Evolutionary conservation across 2,329 filamentous ascomycete species (phyloP), one percentile per base, ranked within the genome.

Genomic region (Sarocladiaceae sp.): DNA sequence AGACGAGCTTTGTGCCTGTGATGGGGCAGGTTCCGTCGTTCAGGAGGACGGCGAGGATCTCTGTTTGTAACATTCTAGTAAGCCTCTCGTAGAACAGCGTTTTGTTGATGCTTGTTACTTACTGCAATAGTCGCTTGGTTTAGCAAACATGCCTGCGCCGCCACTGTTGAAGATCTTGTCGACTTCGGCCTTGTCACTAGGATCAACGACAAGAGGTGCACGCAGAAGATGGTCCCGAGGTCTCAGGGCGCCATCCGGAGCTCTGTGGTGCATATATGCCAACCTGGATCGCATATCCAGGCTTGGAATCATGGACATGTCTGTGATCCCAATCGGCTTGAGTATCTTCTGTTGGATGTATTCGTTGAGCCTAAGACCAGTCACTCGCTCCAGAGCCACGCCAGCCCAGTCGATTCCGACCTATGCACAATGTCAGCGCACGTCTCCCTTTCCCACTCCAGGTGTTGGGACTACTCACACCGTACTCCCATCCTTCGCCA

Each of bases 1-100:
- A 68, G 6, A 89, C 71, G 28, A 89, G 75, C 50, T 72, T 70
- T 0, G 64, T 62, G 1, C 77, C 76, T 0, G 82, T 87, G 0
- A 59, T 71, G 0, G 85, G 80, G 29, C 76, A 82, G 0, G 70
- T 78, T 42, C 86, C 86, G 55, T 84, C 69, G 61, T 89, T 89
- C 23, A 88, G 67, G 2, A 90, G 67, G 0, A 76, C 73, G 0
- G 81, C 74, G 3, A 89, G 72, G 20, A 88, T 74, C 55, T 80
- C 79, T 81, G 56, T 22, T 42, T 22, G 12, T 29, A 17, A 20
- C 37, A 23, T 23, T 6, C n/a, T n/a, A n/a, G n/a, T n/a, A n/a
- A n/a, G n/a, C n/a, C n/a, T n/a, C n/a, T n/a, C n/a, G n/a, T n/a
- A n/a, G n/a, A 12, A 55, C 5, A n/a, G 2, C 2, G 8, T n/a